Evolutionary conservation across 305 asterid species (phyloP).

Genomic region (Fraxinus sp.): DNA sequence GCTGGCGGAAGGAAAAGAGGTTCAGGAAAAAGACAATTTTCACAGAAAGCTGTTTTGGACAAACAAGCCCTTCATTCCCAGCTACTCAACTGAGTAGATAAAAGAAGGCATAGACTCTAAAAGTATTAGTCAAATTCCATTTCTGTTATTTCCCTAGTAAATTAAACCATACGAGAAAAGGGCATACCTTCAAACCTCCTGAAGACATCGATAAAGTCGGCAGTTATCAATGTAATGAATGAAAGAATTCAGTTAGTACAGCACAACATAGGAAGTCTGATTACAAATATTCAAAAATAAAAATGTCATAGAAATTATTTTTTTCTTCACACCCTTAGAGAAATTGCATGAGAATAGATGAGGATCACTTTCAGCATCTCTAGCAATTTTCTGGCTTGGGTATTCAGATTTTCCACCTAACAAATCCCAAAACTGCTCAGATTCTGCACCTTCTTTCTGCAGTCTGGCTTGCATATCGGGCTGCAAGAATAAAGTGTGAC

Average conservation of each 20-base stretch:
- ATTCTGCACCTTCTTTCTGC: conserved; percentile 94
- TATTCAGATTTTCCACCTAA: conserved; percentile 86
- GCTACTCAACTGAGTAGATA: not conserved
- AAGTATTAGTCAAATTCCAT: conserved; percentile 7
- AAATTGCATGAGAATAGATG: conserved; percentile 79
- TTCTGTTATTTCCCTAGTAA: conserved; percentile 10
- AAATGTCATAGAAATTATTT: not conserved
- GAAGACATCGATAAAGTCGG: conserved; percentile 44
- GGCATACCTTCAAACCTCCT: conserved; percentile 85
- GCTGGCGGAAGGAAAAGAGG: not conserved
- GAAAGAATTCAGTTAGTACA: conserved; percentile 47
- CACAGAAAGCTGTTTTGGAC: not conserved
- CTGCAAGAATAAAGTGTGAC: conserved; percentile 45
- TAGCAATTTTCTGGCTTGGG: conserved; percentile 68
- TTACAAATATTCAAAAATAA: conserved; percentile 4
- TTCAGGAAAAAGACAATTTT: not conserved
- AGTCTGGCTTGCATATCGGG: conserved; percentile 74
- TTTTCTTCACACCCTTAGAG: conserved; percentile 57
- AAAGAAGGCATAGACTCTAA: not conserved
- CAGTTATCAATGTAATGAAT: conserved; percentile 24
- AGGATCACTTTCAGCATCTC: conserved; percentile 86
- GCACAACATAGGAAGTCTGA: conserved; percentile 13
- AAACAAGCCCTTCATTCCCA: not conserved
- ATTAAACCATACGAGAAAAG: conserved; percentile 17
- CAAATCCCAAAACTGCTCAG: conserved; percentile 93